These are phyloP conservation scores for Gossypium stocksii DNA, from an alignment of 345 rosid genomes.

Conservation along the genomic window DNA sequence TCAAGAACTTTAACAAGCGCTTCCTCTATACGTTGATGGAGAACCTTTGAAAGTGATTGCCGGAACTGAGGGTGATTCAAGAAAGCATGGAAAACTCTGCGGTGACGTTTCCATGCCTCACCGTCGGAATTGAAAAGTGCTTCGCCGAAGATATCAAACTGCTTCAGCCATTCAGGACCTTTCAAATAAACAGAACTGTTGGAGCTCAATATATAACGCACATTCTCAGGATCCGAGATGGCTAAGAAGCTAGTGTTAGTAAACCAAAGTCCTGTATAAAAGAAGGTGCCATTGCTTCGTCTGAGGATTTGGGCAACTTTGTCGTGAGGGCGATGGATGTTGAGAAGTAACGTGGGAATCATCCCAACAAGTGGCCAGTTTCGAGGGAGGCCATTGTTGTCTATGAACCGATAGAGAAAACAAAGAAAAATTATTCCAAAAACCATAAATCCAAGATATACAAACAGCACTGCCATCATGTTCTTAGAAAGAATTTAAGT, in stretches of 20 bases:
- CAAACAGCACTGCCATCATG: not conserved
- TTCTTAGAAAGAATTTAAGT: not conserved
- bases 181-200: not conserved
- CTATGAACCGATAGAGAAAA: not conserved
- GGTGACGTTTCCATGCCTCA: constrained; percentile 19
- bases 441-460: not conserved
- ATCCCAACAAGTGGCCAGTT: constrained; percentile 15
- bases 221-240: constrained; percentile 8
- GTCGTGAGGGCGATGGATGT: not conserved
- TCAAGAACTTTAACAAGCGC: constrained; percentile 18
- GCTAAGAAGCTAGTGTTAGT: not conserved
- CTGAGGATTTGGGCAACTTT: not conserved
- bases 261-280: not conserved
- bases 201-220: constrained; percentile 6
- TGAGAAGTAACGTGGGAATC: constrained; percentile 4
- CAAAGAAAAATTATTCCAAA: not conserved
- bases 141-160: constrained; percentile 21
- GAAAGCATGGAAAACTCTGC: constrained; percentile 8
- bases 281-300: constrained; percentile 1
- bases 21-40: not conserved
- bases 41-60: not conserved
- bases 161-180: constrained; percentile 11
- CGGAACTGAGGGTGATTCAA: not conserved
- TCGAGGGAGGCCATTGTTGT: constrained; percentile 2
- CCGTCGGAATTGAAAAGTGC: constrained; percentile 18